Percentiles rank a stretch among this genome's conserved stretches.
These are phyloP conservation scores for Ophiostoma populinum DNA, from an alignment of 2,329 filamentous ascomycete species.

Conservation along the genomic window DNA sequence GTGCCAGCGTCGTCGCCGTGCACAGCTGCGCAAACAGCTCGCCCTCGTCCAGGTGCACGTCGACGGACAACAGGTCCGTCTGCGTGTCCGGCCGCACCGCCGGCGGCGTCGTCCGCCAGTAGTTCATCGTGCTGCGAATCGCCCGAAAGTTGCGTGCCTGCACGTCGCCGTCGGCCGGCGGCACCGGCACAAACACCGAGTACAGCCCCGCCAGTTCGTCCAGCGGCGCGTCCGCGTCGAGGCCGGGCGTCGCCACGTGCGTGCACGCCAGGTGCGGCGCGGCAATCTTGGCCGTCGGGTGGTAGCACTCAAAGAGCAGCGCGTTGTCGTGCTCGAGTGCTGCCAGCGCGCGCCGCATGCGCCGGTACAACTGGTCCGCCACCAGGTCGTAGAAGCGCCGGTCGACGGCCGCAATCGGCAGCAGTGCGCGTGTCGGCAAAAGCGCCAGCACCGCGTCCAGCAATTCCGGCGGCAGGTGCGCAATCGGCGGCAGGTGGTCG, in stretches of 20 bases:
- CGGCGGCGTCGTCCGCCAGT: not conserved
- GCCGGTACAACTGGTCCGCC: constrained; percentile 16
- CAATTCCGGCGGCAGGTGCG: constrained; percentile 14
- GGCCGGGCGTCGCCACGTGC: constrained; percentile 44
- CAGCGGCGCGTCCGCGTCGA: constrained; percentile 25
- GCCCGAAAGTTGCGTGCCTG: constrained; percentile 5
- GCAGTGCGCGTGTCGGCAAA: constrained; percentile 15
- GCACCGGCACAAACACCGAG: constrained; percentile 50
- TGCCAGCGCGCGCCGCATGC: constrained; percentile 28
- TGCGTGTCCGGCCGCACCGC: constrained; percentile 2
- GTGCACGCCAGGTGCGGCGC: constrained; percentile 52
- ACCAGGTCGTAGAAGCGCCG: constrained; percentile 17
- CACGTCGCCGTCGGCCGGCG: constrained; percentile 29
- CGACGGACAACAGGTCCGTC: constrained; percentile 29
- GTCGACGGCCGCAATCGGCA: constrained; percentile 15
- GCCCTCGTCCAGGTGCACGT: constrained; percentile 46
- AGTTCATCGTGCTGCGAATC: constrained; percentile 4
- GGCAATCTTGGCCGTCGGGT: constrained; percentile 49
- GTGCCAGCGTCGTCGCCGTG: constrained; percentile 49
- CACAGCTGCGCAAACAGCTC: constrained; percentile 64
- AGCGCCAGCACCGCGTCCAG: constrained; percentile 16
- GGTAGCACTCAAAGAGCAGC: constrained; percentile 64
- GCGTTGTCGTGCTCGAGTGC: constrained; percentile 45
- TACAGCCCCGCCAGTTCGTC: constrained; percentile 40
- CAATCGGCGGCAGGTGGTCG: too few species aligned